Percentiles rank a stretch among this genome's conserved stretches.
Conservation (phyloP, 139 green algal genomes). For the Raphidocelis subcapitata region DNA sequence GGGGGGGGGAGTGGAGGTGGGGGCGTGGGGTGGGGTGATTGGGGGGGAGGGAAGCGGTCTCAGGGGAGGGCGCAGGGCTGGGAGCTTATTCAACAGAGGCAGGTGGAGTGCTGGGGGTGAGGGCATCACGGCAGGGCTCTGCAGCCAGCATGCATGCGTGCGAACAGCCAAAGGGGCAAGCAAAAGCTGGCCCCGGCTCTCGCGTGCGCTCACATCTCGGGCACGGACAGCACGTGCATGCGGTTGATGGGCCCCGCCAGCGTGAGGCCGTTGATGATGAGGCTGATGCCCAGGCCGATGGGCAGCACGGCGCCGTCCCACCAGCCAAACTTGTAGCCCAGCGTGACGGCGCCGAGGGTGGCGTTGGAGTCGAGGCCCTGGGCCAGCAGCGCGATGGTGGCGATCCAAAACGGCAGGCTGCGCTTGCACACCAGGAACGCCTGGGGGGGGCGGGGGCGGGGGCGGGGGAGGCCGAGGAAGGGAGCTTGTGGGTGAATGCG, state of each 20-base stretch:
- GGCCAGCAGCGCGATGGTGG: conserved; percentile 26
- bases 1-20: too few species aligned
- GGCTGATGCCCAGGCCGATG: conserved; percentile 40
- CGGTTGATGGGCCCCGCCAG: conserved; percentile 34
- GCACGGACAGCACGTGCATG: conserved; percentile 32
- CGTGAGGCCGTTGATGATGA: conserved; percentile 35
- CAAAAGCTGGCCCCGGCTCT: too few species aligned
- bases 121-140: too few species aligned
- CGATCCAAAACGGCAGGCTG: conserved; percentile 33
- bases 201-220: too few species aligned
- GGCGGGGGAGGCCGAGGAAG: conserved; percentile 6
- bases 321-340: conserved; percentile 36
- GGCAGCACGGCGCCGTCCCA: conserved; percentile 47
- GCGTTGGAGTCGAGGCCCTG: conserved; percentile 47
- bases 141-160: too few species aligned
- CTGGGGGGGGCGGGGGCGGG: conserved; percentile 1
- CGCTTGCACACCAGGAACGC: conserved; percentile 42
- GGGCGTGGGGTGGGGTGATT: too few species aligned
- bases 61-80: too few species aligned
- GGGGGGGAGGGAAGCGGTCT: too few species aligned
- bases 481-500: conserved; percentile 5
- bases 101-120: too few species aligned
- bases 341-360: conserved; percentile 32
- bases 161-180: too few species aligned
- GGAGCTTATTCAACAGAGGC: too few species aligned